Base-by-base conservation (phyloP, 495 filamentous ascomycete genomes). In the Talaromyces stipitatus region DNA sequence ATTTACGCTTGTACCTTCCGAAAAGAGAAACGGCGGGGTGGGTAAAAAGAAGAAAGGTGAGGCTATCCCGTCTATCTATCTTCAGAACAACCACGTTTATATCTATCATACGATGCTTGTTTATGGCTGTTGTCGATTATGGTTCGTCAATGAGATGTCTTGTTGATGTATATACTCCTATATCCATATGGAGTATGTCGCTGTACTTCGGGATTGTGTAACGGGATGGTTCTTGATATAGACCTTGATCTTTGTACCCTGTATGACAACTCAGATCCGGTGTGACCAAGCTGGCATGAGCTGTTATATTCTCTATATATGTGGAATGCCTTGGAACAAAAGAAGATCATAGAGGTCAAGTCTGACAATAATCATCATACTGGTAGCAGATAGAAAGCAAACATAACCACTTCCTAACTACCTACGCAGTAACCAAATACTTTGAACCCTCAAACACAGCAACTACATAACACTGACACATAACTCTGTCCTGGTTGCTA, bases 1-100 rank as follows among this genome's bases (percentile, higher is more conserved):
- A 12, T 7, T 6, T 24, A 48, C 54, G 54, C 54, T 23, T 55
- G 54, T 26, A 55, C 54, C 54, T 55, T 28, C 54, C 54, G 23
- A 6, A 55, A 26, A 45, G 7, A 26, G 54, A 55, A 22, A 30
- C 18, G 36, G 38, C 54, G 36, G 50, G 50, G 50, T 10, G 23
- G 22, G 20, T 11, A 20, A 48, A 14, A 10, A 16, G 12, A 41
- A 11, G 11, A 11, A 38, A 51, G 30, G 27, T 51, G 48, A 51
- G 51, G 16, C 51, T 54, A 38, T 54, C 51, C n/a, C 50, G 50
- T 30, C 43, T 9, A 7, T 52, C 18, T 3, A 16, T 38, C 33
- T 38, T n/a, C 48, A 1, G 22, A 22, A 48, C 22, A 48, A n/a
- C 22, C 6, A 24, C 26, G 45, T 48, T n/a, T 48, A 2, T 36